Evolutionary conservation across 78 protist species (phyloP), one percentile per base, ranked within the genome.

Genomic region (Cavenderia fasciculata): DNA sequence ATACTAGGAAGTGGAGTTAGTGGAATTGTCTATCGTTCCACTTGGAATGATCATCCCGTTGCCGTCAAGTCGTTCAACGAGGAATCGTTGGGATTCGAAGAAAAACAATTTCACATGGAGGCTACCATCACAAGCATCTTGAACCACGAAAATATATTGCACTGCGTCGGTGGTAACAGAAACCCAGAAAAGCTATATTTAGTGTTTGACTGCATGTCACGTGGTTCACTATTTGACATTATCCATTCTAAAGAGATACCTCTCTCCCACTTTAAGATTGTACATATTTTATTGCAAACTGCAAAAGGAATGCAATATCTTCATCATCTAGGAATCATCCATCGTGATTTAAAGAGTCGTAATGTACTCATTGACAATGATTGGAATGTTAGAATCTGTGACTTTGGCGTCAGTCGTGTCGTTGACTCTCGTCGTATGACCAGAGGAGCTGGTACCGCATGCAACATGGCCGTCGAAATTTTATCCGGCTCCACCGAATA

Each of bases 241-340:
- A 68, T 82, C 1, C 34, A 59, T 31, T 74, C 90, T 4, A 82
- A 82, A 34, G 75, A 66, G 11, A 21, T 71, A 14, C 90, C 90
- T 36, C 36, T 82, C 0, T 82, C 90, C 7, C 52, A 65, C 31
- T 74, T 47, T 16, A 71, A 72, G 74, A 82, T 82, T 0, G 74
- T 82, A 29, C 90, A 82, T 29, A 38, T 82, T 34, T 59, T 71
- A 23, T 2, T 82, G 3, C 90, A 82, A 31, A 46, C 68, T 0
- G 76, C 78, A 2, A 40, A n/a, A 21, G 90, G 90, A 5, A 82
- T 82, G 90, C 41, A 43, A 18, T 76, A 87, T 49, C 59, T 87
- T 6, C 93, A 87, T 62, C 65, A 76, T 29, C 85, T 65, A 4
- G 86, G 86, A 31, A 70, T 87, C 21, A 87, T 87, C 44, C 93